phyloP scores from a whole-genome alignment of 306 rosid genomes.

The Dryas octopetala region DNA sequence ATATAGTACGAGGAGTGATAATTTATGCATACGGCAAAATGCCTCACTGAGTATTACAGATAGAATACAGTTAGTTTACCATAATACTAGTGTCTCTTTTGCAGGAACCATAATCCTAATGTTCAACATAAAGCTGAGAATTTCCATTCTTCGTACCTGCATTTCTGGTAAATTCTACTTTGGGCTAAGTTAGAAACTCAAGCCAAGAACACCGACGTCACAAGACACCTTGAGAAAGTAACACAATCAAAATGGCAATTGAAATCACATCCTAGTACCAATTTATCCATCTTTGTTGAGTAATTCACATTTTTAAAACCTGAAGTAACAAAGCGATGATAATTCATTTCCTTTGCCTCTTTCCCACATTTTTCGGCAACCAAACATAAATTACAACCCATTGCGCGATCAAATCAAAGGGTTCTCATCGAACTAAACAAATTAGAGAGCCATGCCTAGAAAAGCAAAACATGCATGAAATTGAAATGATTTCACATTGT shows the following conservation, averaged over 20 bases:
- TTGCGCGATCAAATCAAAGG: neutral
- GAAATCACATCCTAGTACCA: neutral
- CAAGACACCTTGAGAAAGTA: neutral
- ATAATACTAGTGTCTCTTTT: neutral
- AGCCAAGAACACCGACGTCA: neutral
- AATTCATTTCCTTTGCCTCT: neutral
- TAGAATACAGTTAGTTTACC: neutral
- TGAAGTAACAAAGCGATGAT: neutral
- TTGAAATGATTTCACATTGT: no score
- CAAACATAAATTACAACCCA: neutral
- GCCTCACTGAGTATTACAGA: neutral
- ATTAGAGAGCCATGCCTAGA: neutral
- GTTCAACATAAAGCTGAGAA: neutral
- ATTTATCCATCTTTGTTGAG: neutral
- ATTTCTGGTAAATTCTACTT: neutral
- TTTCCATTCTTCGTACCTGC: neutral
- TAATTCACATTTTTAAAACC: neutral
- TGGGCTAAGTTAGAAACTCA: neutral
- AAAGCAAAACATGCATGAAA: no score
- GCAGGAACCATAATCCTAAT: neutral
- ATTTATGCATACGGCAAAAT: no score
- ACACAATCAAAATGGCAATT: neutral
- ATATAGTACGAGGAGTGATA: neutral
- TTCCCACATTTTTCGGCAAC: conserved; percentile 2
- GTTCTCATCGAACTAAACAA: neutral